A percentile compares a stretch with the other conserved stretches of the same genome.
phyloP scores from a whole-genome alignment of 305 asterid species.

The Striga hermonthica region DNA sequence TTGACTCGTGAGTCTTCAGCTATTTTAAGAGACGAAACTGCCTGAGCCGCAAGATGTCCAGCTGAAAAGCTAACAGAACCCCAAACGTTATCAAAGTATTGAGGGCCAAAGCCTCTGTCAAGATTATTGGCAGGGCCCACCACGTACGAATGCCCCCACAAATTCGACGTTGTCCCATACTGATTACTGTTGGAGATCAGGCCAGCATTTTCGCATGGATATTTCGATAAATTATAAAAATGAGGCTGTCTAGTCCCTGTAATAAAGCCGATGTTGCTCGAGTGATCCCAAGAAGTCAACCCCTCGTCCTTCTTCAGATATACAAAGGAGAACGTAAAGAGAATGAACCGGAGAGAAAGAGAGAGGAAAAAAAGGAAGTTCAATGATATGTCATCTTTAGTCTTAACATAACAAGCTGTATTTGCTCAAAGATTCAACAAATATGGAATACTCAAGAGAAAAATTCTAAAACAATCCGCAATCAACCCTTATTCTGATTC shows the following conservation, averaged over 20 bases:
- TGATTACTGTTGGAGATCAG: conserved; percentile 39
- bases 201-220: conserved; percentile 34
- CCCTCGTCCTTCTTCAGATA: conserved; percentile 56
- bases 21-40: conserved; percentile 47
- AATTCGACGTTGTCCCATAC: conserved; percentile 39
- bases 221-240: conserved; percentile 28
- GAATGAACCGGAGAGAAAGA: background rate
- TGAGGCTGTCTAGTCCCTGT: conserved; percentile 34
- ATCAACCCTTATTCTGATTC: background rate
- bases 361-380: background rate
- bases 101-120: conserved; percentile 30
- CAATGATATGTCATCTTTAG: background rate
- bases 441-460: background rate
- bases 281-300: conserved; percentile 48
- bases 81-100: conserved; percentile 5
- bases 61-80: conserved; percentile 30
- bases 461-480: background rate
- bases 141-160: conserved; percentile 31
- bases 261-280: conserved; percentile 38
- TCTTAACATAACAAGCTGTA: background rate
- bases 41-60: conserved; percentile 42
- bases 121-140: conserved; percentile 23
- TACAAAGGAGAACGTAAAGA: background rate
- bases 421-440: background rate
- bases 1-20: conserved; percentile 43